Conservation (phyloP, 2,329 filamentous ascomycete species). For the Cladosporium sp. region DNA sequence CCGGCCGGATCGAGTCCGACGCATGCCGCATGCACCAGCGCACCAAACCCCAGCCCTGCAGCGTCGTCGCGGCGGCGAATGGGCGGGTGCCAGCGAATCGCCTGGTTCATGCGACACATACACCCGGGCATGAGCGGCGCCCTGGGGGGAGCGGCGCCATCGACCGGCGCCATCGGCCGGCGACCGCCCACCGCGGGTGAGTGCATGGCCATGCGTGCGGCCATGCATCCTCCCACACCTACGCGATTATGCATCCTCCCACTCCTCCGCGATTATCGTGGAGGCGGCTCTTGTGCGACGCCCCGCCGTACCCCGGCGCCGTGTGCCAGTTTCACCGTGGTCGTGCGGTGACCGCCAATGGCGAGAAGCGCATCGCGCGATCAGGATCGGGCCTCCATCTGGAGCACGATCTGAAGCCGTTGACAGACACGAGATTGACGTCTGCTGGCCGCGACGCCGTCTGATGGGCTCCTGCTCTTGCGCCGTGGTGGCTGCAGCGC, state of each 20-base stretch:
- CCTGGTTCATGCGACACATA: slow-evolving; percentile 18
- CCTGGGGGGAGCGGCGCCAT: neutral
- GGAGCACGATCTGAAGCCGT: slow-evolving; percentile 5
- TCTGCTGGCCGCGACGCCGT: neutral
- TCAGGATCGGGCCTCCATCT: slow-evolving; percentile 6
- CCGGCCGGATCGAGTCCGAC: slow-evolving; percentile 1
- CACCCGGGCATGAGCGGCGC: slow-evolving; percentile 6
- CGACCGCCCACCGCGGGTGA: neutral
- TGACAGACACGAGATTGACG: slow-evolving; percentile 9
- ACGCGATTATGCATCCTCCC: slow-evolving; percentile 11
- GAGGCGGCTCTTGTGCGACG: slow-evolving; percentile 19
- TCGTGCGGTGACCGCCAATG: slow-evolving; percentile 12
- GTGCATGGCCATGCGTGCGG: slow-evolving; percentile 6
- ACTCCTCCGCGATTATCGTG: slow-evolving; percentile 15
- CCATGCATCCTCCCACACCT: slow-evolving; percentile 6
- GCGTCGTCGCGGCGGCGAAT: slow-evolving; percentile 17
- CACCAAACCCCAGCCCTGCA: slow-evolving; percentile 13
- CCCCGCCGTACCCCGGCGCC: slow-evolving; percentile 11
- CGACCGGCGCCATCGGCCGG: too few species aligned
- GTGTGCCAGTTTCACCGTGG: slow-evolving; percentile 9
- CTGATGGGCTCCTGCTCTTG: too few species aligned
- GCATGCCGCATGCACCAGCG: slow-evolving; percentile 1
- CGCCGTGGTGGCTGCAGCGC: slow-evolving; percentile 19
- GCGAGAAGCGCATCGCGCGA: slow-evolving; percentile 11
- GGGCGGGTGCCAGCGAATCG: slow-evolving; percentile 21